These are phyloP conservation scores for Saraca asoca DNA, from an alignment of 331 rosid genomes.

Conservation along the genomic window DNA sequence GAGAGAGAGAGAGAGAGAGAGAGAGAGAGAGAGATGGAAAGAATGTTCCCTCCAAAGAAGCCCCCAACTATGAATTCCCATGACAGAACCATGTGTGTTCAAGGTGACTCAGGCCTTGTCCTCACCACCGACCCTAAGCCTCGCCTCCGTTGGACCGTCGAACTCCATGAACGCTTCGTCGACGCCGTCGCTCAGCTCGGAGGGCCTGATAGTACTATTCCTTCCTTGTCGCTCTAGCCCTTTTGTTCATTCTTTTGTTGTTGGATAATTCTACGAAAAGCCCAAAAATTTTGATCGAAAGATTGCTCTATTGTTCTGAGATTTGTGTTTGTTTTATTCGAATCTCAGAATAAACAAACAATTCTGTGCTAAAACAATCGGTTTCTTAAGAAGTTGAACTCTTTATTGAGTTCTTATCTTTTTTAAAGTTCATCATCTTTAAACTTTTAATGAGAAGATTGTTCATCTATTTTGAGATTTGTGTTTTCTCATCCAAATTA, in stretches of 20 bases:
- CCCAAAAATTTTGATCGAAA: neutral
- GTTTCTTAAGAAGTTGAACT: too few relatives aligned
- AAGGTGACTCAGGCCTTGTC: slow-evolving; percentile 79
- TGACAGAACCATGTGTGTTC: slow-evolving; percentile 95
- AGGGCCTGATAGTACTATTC: neutral
- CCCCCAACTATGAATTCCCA: slow-evolving; percentile 96
- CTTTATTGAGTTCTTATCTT: too few relatives aligned
- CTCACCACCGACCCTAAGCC: too few relatives aligned
- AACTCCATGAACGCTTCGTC: too few relatives aligned
- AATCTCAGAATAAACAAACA: neutral
- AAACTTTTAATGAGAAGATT: too few relatives aligned
- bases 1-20: slow-evolving; percentile 30
- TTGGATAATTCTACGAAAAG: neutral
- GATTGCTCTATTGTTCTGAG: too few relatives aligned
- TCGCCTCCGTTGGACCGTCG: too few relatives aligned
- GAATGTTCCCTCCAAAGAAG: slow-evolving; percentile 99
- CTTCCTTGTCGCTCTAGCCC: neutral
- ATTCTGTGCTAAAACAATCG: too few relatives aligned
- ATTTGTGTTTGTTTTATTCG: neutral
- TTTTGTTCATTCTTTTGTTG: neutral
- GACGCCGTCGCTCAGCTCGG: too few relatives aligned
- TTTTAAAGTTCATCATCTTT: too few relatives aligned
- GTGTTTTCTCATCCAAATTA: too few relatives aligned
- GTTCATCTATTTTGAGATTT: too few relatives aligned
- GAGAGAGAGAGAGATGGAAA: slow-evolving; percentile 43